Base-by-base conservation (phyloP, 176 grass and related monocot species). In the Carex myosuroides region DNA sequence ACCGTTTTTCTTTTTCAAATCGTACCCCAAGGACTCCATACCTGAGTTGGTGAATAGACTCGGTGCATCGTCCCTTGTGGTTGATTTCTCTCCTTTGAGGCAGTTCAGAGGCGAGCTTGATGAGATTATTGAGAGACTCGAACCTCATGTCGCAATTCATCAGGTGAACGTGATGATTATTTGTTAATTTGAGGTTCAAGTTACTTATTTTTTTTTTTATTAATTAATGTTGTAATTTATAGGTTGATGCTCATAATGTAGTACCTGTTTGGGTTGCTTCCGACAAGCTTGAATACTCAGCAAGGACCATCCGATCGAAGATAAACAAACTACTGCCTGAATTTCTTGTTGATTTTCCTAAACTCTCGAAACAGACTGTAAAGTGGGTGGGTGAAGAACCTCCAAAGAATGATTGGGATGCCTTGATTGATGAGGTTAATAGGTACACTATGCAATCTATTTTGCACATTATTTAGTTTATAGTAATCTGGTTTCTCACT, bases 231-330 rank as follows among this genome's bases (percentile, higher is more conserved):
- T 54, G 79, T 60, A 75, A 24, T 39, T 24, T 81, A 64, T 20
- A 78, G 92, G 94, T 98, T 50, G 95, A 98, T 57, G 91, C 95
- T 7, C 95, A 98, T 84, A 98, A 98, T 24, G 89, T 98, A 26
- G 89, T 98, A 60, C 92, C 92, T 4, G 86, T 91, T 7, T 94
- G 95, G 95, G 64, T 57, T 55, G 89, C 95, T 8, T 94, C 95
- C 5, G 84, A 85, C 55, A 94, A 92, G 82, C 68, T 94, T 29
- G 92, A 98, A 84, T 98, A 94, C 73, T 85, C 89, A 0, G 95
- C 95, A 60, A 94, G 65, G 84, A 98, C 95, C 7, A 92, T 94
- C 44, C 87, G 95, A 60, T 35, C 86, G 41, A 98, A 93, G 79
- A 84, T 94, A 53, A 90, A 79, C 55, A 94, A 90, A 76, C 82